A percentile compares a stretch with the other conserved stretches of the same genome.
Conservation (phyloP, 345 rosid species). For the Eutrema yunnanense region DNA sequence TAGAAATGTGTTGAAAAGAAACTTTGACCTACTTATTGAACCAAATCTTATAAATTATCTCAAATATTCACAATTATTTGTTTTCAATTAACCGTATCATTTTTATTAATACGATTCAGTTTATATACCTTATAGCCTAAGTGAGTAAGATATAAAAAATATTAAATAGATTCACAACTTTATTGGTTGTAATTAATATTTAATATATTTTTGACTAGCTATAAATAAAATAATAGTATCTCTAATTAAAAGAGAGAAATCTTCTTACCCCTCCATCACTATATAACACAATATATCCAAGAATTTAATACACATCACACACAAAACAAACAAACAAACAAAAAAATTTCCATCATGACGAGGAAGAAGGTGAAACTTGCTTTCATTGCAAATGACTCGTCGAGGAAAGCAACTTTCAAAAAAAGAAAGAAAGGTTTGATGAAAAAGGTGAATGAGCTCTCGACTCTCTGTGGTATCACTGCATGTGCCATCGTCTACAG, state of each 20-base stretch:
- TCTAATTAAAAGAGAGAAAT: neutral
- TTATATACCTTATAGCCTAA: neutral
- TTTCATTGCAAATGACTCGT: slow-evolving; percentile 24
- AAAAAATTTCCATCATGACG: neutral
- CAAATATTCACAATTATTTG: neutral
- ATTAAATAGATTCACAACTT: too few species aligned
- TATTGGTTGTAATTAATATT: neutral
- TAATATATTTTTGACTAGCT: neutral
- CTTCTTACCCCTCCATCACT: neutral
- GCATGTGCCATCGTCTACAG: slow-evolving; percentile 28
- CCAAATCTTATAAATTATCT: neutral
- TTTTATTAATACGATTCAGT: neutral
- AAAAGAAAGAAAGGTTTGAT: slow-evolving; percentile 32
- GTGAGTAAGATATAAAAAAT: neutral
- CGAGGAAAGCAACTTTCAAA: slow-evolving; percentile 20
- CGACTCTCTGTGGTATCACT: slow-evolving; percentile 24
- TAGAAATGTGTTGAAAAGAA: too few species aligned
- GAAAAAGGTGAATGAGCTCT: slow-evolving; percentile 28
- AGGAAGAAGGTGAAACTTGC: slow-evolving; percentile 35
- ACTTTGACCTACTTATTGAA: neutral
- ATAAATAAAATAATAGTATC: neutral
- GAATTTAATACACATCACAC: neutral
- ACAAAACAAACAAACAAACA: neutral
- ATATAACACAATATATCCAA: neutral
- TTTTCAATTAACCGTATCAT: neutral